A percentile compares a stretch with the other conserved stretches of the same genome.
These are phyloP conservation scores for Geranium rotundifolium DNA, from an alignment of 345 rosid genomes.

Conservation along the genomic window DNA sequence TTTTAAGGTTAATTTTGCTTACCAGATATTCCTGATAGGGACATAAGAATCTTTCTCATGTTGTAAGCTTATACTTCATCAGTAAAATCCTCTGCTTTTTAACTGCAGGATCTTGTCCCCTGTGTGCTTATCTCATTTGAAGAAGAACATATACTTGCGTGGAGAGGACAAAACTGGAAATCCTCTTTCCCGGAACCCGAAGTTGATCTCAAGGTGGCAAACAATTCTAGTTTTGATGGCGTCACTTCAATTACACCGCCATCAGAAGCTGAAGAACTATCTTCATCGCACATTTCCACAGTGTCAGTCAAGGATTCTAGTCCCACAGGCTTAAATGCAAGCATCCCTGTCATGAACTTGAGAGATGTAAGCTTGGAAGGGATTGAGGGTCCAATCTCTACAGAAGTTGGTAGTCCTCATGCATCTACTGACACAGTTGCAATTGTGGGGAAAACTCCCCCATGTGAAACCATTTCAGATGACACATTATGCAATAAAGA, in stretches of 20 bases:
- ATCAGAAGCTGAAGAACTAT: constrained; percentile 20
- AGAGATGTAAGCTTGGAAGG: constrained; percentile 15
- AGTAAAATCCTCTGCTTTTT: constrained; percentile 1
- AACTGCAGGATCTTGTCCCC: constrained; percentile 72
- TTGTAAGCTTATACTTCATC: neutral
- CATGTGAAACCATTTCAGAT: constrained; percentile 2
- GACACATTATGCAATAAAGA: neutral
- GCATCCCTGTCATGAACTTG: constrained; percentile 7
- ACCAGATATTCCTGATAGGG: neutral
- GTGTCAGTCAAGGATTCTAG: constrained; percentile 9
- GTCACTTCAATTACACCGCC: constrained; percentile 10
- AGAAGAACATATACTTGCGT: constrained; percentile 61
- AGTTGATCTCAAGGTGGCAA: constrained; percentile 15
- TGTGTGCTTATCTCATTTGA: constrained; percentile 80
- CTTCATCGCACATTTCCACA: constrained; percentile 9
- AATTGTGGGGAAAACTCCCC: constrained; percentile 7
- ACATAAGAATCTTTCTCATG: neutral
- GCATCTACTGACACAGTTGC: constrained; percentile 10
- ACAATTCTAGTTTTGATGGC: constrained; percentile 15
- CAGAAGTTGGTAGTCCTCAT: constrained; percentile 4
- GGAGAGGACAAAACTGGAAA: constrained; percentile 80
- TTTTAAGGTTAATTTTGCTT: neutral
- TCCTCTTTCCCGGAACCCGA: constrained; percentile 29
- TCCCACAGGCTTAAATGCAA: neutral
- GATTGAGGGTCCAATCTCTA: constrained; percentile 5